phyloP scores from a whole-genome alignment of 1,284 basidiomycete genomes.

The Tetrapyrgos nigripes region DNA sequence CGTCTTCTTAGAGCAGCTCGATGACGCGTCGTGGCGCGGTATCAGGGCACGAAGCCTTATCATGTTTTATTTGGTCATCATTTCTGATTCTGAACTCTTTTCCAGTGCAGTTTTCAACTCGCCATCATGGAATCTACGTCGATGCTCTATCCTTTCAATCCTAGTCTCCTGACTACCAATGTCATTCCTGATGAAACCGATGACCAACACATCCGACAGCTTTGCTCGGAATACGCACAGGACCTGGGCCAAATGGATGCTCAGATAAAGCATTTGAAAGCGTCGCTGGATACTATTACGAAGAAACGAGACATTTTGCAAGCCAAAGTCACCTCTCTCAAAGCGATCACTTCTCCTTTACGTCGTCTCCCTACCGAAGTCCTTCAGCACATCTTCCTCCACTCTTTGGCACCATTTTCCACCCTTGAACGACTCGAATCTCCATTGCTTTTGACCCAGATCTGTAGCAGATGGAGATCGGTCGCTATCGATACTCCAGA shows the following conservation, averaged over 20 bases:
- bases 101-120: too few relatives aligned
- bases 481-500: not conserved
- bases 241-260: conserved; percentile 4
- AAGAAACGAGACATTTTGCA: conserved; percentile 1
- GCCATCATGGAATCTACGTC: too few relatives aligned
- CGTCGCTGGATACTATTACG: not conserved
- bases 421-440: not conserved
- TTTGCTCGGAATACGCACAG: not conserved
- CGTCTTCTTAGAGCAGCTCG: too few relatives aligned
- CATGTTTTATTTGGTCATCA: too few relatives aligned
- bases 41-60: too few relatives aligned
- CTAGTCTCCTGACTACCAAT: not conserved
- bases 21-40: too few relatives aligned
- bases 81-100: too few relatives aligned
- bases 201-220: not conserved
- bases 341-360: not conserved
- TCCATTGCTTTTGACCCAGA: not conserved
- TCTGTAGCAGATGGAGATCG: conserved; percentile 4
- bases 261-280: not conserved
- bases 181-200: not conserved
- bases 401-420: not conserved
- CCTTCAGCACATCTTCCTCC: not conserved
- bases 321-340: not conserved
- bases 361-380: conserved; percentile 1
- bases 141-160: not conserved